Evolutionary conservation across 1,284 basidiomycete genomes (phyloP).

Genomic region (Coniophora puteana): DNA sequence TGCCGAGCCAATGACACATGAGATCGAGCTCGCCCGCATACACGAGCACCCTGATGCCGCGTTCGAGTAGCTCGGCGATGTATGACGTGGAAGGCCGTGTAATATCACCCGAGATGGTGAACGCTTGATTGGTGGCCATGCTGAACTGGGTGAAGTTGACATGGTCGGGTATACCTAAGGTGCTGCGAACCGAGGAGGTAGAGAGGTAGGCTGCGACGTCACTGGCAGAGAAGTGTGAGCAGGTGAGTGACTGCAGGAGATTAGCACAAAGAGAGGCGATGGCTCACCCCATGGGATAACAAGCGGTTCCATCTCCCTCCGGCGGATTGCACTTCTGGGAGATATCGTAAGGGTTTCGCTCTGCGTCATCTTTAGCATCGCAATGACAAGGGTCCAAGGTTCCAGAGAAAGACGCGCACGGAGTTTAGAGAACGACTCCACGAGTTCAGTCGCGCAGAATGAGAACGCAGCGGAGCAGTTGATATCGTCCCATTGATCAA

Average conservation of each 20-base stretch:
- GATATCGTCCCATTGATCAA: constrained; percentile 29
- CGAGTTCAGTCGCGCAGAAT: constrained; percentile 28
- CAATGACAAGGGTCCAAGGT: neutral
- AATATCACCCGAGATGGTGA: constrained; percentile 33
- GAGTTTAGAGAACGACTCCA: constrained; percentile 8
- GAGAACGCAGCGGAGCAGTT: constrained; percentile 29
- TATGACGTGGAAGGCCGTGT: constrained; percentile 44
- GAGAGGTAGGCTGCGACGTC: constrained; percentile 49
- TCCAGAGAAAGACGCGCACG: constrained; percentile 13
- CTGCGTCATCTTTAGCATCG: constrained; percentile 18
- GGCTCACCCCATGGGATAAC: neutral
- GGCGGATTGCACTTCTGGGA: constrained; percentile 51
- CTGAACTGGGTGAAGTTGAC: constrained; percentile 41
- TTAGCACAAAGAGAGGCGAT: neutral
- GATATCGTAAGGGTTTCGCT: constrained; percentile 54
- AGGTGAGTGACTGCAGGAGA: neutral
- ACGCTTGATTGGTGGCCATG: constrained; percentile 39
- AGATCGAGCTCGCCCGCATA: constrained; percentile 68
- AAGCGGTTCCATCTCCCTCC: constrained; percentile 30
- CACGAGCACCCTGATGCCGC: constrained; percentile 64
- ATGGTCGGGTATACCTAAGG: constrained; percentile 54
- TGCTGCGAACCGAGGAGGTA: constrained; percentile 41
- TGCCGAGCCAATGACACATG: constrained; percentile 71
- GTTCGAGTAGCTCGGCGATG: constrained; percentile 65
- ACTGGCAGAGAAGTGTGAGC: constrained; percentile 23